These are phyloP conservation scores for Lasiosphaeris hirsuta DNA, from an alignment of 495 filamentous ascomycete genomes.

Conservation along the genomic window DNA sequence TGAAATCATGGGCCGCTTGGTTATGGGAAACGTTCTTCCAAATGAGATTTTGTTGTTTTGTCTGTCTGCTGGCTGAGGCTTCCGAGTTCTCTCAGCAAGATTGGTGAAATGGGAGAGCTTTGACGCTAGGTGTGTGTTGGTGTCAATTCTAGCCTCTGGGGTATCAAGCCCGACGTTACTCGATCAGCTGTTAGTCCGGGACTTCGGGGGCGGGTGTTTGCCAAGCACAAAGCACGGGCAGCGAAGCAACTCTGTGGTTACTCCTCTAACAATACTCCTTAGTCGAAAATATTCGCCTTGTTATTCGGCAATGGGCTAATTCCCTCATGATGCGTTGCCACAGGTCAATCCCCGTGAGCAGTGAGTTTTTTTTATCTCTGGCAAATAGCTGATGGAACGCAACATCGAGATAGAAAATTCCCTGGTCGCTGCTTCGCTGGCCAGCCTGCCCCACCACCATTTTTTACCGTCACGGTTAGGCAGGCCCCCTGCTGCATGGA, in stretches of 20 bases:
- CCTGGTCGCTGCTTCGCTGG: slow-evolving; percentile 3
- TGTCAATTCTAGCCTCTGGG: slow-evolving; percentile 2
- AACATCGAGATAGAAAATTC: slow-evolving; percentile 5
- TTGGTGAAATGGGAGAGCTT: neutral
- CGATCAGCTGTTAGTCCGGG: slow-evolving; percentile 22
- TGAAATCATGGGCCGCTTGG: too few relatives aligned
- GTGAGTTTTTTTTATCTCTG: neutral
- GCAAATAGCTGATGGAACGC: slow-evolving; percentile 9
- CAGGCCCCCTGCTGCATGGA: slow-evolving; percentile 21
- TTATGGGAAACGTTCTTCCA: too few relatives aligned
- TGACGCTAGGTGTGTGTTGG: neutral
- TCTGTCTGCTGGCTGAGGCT: too few relatives aligned
- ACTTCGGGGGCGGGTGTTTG: slow-evolving; percentile 13
- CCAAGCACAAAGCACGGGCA: slow-evolving; percentile 8
- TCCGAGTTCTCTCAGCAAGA: neutral
- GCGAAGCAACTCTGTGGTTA: slow-evolving; percentile 6
- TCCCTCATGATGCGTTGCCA: slow-evolving; percentile 9
- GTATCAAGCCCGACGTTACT: slow-evolving; percentile 20
- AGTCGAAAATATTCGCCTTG: neutral
- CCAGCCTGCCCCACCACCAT: slow-evolving; percentile 11
- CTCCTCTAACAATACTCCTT: slow-evolving; percentile 15
- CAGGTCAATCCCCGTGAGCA: slow-evolving; percentile 2
- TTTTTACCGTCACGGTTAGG: slow-evolving; percentile 18
- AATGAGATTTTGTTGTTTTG: too few relatives aligned
- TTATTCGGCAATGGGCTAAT: slow-evolving; percentile 13